These are phyloP conservation scores for Tetrahymena borealis DNA, from an alignment of 73 alveolate species.

Conservation along the genomic window DNA sequence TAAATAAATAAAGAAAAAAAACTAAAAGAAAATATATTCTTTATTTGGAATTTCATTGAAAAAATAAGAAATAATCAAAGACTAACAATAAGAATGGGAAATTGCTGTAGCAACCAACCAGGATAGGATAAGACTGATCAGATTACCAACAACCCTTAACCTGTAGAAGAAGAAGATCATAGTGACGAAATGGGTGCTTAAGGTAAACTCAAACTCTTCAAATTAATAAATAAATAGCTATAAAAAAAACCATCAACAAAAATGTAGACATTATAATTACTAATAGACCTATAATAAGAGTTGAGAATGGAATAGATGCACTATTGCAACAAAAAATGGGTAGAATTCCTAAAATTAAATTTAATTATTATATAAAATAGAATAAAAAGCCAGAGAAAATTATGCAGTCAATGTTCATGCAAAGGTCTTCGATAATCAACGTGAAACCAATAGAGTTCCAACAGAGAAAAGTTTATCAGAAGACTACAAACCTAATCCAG, in stretches of 20 bases:
- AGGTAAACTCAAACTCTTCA: neutral
- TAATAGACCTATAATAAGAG: no score
- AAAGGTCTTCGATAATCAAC: neutral
- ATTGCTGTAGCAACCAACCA: neutral
- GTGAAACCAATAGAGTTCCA: neutral
- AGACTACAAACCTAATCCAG: neutral
- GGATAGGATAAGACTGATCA: neutral
- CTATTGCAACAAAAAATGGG: no score
- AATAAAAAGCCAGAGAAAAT: neutral
- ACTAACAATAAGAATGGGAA: neutral
- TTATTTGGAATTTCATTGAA: no score
- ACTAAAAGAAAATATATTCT: neutral
- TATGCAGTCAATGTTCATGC: neutral
- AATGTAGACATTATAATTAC: no score
- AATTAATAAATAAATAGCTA: neutral
- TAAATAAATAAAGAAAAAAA: neutral
- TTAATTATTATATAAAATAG: neutral
- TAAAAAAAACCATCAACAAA: no score
- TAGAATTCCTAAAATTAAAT: no score
- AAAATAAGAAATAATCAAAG: no score
- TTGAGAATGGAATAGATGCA: no score
- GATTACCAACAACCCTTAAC: neutral
- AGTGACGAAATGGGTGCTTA: neutral
- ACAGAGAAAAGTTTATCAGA: neutral
- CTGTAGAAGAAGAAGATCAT: neutral